These are phyloP conservation scores for Myxozyma nipponensis DNA, from an alignment of 805 yeast genomes.

Conservation along the genomic window DNA sequence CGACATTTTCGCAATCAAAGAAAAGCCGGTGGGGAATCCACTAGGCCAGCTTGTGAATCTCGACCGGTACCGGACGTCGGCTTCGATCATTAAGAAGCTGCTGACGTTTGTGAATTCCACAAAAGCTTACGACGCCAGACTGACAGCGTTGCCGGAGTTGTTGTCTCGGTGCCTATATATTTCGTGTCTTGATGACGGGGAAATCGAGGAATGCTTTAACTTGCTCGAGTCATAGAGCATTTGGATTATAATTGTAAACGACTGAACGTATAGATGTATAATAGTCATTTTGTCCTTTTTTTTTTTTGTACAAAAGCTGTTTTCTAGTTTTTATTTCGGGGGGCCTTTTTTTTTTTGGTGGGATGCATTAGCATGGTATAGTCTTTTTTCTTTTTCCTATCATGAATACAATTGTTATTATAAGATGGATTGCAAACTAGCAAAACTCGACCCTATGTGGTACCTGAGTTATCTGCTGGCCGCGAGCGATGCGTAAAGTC, in stretches of 20 bases:
- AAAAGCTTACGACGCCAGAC: constrained; percentile 48
- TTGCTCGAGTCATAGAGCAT: constrained; percentile 11
- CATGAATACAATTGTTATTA: too few relatives aligned
- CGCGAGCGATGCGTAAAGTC: too few relatives aligned
- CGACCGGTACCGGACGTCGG: constrained; percentile 69
- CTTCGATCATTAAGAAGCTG: constrained; percentile 70
- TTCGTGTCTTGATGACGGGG: constrained; percentile 67
- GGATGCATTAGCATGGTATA: too few relatives aligned
- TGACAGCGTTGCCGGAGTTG: constrained; percentile 56
- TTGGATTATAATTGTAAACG: too few relatives aligned
- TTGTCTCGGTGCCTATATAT: constrained; percentile 81
- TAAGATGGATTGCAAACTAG: too few relatives aligned
- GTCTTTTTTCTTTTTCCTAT: too few relatives aligned
- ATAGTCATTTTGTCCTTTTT: too few relatives aligned
- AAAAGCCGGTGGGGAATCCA: not conserved
- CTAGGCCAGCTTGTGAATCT: constrained; percentile 54
- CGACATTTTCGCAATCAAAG: not conserved
- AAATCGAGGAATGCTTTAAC: constrained; percentile 45
- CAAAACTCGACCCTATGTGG: too few relatives aligned
- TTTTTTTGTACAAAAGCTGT: not conserved
- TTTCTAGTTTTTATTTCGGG: too few relatives aligned
- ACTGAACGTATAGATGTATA: too few relatives aligned
- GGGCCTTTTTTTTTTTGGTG: too few relatives aligned
- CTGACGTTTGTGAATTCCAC: constrained; percentile 86
- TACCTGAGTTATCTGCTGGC: too few relatives aligned